phyloP scores from a whole-genome alignment of 2,329 filamentous ascomycete species.

The Xylariaceae sp. region DNA sequence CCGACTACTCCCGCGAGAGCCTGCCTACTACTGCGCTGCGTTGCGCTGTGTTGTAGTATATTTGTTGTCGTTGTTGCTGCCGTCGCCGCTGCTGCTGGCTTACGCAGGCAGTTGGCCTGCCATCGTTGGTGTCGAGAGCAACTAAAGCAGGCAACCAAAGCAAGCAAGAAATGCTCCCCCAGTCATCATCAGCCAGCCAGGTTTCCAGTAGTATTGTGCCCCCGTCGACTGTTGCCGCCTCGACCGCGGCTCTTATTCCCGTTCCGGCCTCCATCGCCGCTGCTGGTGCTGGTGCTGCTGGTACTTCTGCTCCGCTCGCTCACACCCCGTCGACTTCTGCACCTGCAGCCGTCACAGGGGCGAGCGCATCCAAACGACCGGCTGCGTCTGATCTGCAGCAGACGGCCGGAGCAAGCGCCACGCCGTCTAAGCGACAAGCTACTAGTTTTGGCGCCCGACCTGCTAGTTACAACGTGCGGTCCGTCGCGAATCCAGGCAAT shows the following conservation, averaged over 20 bases:
- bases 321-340: slow-evolving; percentile 24
- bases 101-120: slow-evolving; percentile 3
- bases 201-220: slow-evolving; percentile 28
- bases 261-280: slow-evolving; percentile 15
- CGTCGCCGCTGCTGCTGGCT: slow-evolving; percentile 4
- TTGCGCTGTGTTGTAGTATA: not conserved
- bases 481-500: slow-evolving; percentile 22
- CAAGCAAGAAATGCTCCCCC: slow-evolving; percentile 32
- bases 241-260: slow-evolving; percentile 24
- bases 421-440: slow-evolving; percentile 34
- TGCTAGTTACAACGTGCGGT: slow-evolving; percentile 19
- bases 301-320: slow-evolving; percentile 21
- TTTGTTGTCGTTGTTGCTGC: too few relatives aligned
- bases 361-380: slow-evolving; percentile 32
- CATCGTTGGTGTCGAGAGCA: slow-evolving; percentile 5
- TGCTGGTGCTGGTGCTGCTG: slow-evolving; percentile 17
- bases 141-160: not conserved
- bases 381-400: slow-evolving; percentile 36
- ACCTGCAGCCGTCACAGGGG: slow-evolving; percentile 27
- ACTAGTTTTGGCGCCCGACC: slow-evolving; percentile 26
- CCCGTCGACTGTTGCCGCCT: slow-evolving; percentile 23
- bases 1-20: not conserved
- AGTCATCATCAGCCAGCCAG: slow-evolving; percentile 29
- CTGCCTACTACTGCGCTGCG: not conserved
- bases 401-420: slow-evolving; percentile 32